A percentile compares a stretch with the other conserved stretches of the same genome.
Evolutionary conservation across 371 early-diverging fungal species (phyloP).

Genomic region (Mucor indicus): DNA sequence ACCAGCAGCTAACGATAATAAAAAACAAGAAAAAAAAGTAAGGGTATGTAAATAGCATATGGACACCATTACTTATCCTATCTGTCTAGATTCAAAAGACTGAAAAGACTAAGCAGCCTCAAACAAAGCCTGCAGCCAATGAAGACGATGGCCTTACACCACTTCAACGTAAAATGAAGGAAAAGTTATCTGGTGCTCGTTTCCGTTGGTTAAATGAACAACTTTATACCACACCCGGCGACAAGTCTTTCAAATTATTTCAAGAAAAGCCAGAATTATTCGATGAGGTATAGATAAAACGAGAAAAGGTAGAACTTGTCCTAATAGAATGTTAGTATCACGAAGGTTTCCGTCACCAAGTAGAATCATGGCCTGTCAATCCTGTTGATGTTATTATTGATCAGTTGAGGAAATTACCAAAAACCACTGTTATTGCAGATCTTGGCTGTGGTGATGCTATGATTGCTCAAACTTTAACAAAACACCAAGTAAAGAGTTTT

Average conservation of each 20-base stretch:
- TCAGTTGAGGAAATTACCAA: constrained; percentile 55
- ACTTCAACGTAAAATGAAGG: constrained; percentile 82
- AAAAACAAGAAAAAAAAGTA: neutral
- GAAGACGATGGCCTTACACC: constrained; percentile 48
- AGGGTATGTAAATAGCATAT: neutral
- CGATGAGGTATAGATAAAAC: constrained; percentile 82
- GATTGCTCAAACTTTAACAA: constrained; percentile 75
- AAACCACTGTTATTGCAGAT: constrained; percentile 81
- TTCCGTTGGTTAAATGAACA: constrained; percentile 96
- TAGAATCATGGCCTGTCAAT: constrained; percentile 94
- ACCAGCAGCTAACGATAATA: neutral
- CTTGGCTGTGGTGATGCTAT: constrained; percentile 98
- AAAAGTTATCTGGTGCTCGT: constrained; percentile 81
- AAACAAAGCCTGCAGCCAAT: neutral
- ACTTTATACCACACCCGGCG: constrained; percentile 85
- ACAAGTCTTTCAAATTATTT: constrained; percentile 74
- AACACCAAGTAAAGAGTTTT: constrained; percentile 84
- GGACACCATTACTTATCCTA: neutral
- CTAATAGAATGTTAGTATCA: constrained; percentile 72
- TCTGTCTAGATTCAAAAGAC: neutral
- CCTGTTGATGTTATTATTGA: constrained; percentile 90
- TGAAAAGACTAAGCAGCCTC: neutral
- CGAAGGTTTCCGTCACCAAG: constrained; percentile 94
- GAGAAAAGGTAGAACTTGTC: neutral
- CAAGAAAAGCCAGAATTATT: constrained; percentile 84